Percentiles rank a stretch among this genome's conserved stretches.
Evolutionary conservation across 2,329 filamentous ascomycete genomes (phyloP).

Genomic region (Canariomyces notabilis): DNA sequence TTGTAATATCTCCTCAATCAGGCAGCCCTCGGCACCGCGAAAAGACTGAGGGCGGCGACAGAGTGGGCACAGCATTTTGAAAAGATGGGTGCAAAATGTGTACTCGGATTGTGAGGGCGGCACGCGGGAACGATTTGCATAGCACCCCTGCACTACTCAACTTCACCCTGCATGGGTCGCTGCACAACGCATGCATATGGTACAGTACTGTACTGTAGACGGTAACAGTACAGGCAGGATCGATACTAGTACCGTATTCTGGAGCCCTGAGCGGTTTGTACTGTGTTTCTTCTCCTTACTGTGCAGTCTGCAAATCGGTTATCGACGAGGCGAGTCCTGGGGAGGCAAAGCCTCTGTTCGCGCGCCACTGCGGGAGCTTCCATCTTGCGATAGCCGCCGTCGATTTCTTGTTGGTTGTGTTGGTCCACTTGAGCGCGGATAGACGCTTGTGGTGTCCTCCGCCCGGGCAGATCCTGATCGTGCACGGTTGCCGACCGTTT

Average conservation of each 20-base stretch:
- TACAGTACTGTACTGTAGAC: background rate
- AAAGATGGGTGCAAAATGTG: background rate
- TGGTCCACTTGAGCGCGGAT: conserved; percentile 7
- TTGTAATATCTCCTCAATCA: background rate
- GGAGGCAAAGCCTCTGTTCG: background rate
- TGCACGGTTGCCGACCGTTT: conserved; percentile 5
- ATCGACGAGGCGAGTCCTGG: background rate
- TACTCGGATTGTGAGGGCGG: background rate
- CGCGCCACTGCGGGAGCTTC: conserved; percentile 13
- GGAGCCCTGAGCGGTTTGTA: too few relatives aligned
- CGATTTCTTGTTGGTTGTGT: conserved; percentile 11
- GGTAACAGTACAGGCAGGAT: too few relatives aligned
- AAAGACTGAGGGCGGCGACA: background rate
- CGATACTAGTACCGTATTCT: background rate
- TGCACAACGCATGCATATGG: background rate
- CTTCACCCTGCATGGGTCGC: background rate
- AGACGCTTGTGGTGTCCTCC: conserved; percentile 12
- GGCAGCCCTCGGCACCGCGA: conserved; percentile 4
- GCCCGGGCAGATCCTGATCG: conserved; percentile 17
- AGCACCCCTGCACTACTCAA: background rate
- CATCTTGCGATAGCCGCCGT: conserved; percentile 17
- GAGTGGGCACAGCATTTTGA: too few relatives aligned
- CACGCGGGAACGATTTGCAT: background rate
- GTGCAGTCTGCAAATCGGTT: background rate
- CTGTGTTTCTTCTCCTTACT: too few relatives aligned